Conservation (phyloP, 2,329 filamentous ascomycete genomes). For the Leptographium galeiforme region DNA sequence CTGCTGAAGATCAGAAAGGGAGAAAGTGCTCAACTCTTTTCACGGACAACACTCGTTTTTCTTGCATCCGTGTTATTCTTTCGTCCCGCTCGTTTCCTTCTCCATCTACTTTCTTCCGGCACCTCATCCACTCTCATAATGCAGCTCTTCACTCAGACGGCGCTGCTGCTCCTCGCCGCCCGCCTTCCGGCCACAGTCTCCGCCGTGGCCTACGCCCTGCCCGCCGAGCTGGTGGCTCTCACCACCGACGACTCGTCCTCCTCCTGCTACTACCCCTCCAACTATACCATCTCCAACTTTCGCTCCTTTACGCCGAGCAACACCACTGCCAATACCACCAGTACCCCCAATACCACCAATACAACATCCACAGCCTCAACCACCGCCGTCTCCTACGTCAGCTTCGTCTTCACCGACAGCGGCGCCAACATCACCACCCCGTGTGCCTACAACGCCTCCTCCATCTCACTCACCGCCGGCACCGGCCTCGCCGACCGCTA, state of each 20-base stretch:
- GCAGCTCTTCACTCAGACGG: background rate
- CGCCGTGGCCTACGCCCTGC: slow-evolving; percentile 3
- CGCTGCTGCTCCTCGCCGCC: background rate
- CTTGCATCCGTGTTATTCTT: background rate
- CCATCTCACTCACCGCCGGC: slow-evolving; percentile 18
- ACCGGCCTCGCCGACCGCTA: slow-evolving; percentile 22
- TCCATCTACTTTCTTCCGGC: background rate
- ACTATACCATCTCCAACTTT: slow-evolving; percentile 1
- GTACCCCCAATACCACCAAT: too few relatives aligned
- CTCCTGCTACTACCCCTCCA: slow-evolving; percentile 7
- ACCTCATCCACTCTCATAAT: background rate
- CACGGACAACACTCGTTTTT: background rate
- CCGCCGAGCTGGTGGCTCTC: slow-evolving; percentile 2
- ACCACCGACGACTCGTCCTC: background rate
- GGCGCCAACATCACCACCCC: slow-evolving; percentile 25
- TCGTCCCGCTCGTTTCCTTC: background rate
- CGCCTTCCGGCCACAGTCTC: background rate
- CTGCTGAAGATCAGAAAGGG: background rate
- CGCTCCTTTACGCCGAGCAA: background rate
- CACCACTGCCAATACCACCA: slow-evolving; percentile 17
- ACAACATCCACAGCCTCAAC: too few relatives aligned
- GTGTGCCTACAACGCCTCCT: slow-evolving; percentile 31
- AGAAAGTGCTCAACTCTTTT: background rate
- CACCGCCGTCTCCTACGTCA: slow-evolving; percentile 13
- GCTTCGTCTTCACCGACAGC: slow-evolving; percentile 28